Evolutionary conservation across 2,329 filamentous ascomycete genomes (phyloP).

Genomic region (Botrytis sinoallii): DNA sequence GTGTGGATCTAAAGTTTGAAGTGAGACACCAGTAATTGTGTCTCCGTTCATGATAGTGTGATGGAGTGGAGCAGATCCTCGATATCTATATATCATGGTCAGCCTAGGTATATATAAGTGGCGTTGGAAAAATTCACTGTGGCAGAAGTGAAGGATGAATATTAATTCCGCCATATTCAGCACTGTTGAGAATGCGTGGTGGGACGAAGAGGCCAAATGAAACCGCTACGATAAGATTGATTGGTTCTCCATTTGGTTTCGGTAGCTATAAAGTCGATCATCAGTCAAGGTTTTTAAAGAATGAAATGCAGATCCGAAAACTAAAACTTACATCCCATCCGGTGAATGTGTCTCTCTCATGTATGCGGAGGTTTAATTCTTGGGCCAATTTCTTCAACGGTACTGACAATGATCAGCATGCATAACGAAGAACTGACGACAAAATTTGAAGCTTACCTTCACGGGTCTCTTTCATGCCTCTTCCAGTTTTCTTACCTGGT

Average conservation of each 20-base stretch:
- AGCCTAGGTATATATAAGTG: background rate
- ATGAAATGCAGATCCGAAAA: background rate
- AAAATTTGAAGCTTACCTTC: slow-evolving; percentile 28
- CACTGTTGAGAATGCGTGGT: slow-evolving; percentile 62
- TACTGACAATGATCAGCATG: slow-evolving; percentile 48
- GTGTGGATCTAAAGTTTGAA: slow-evolving; percentile 79
- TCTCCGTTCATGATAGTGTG: slow-evolving; percentile 69
- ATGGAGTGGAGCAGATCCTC: slow-evolving; percentile 82
- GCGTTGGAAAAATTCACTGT: slow-evolving; percentile 51
- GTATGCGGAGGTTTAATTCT: slow-evolving; percentile 61
- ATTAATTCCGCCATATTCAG: slow-evolving; percentile 85
- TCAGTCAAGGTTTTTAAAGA: background rate
- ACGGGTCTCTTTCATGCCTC: slow-evolving; percentile 59
- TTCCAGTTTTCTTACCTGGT: slow-evolving; percentile 73
- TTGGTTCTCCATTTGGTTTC: slow-evolving; percentile 41
- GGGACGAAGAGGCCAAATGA: slow-evolving; percentile 94
- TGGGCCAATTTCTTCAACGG: slow-evolving; percentile 68
- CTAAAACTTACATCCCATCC: slow-evolving; percentile 64
- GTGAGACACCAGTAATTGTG: slow-evolving; percentile 66
- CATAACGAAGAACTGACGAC: background rate
- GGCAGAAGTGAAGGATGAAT: slow-evolving; percentile 90
- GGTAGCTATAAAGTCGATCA: slow-evolving; percentile 49
- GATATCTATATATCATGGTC: slow-evolving; percentile 52
- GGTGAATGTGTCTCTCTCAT: slow-evolving; percentile 78
- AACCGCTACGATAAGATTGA: slow-evolving; percentile 84